A percentile compares a stretch with the other conserved stretches of the same genome.
Evolutionary conservation across 768 basidiomycete species (phyloP).

Genomic region (Mycena amicta): DNA sequence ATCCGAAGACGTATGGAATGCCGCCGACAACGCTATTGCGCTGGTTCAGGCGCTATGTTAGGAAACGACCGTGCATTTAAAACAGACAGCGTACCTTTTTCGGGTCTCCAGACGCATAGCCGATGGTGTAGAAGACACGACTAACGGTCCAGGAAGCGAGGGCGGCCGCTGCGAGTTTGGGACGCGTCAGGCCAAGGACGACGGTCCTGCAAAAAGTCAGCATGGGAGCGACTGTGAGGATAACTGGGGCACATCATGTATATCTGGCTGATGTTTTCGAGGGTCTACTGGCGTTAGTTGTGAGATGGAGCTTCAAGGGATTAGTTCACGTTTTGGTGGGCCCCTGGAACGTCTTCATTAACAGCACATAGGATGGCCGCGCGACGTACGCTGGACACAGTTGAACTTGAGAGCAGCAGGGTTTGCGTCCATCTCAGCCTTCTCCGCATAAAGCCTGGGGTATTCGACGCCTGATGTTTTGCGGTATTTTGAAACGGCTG

Average conservation of each 20-base stretch:
- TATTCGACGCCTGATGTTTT: constrained; percentile 6
- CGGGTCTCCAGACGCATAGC: constrained; percentile 49
- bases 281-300: constrained; percentile 2
- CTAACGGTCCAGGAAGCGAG: constrained; percentile 42
- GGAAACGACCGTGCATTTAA: neutral
- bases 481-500: constrained; percentile 27
- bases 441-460: neutral
- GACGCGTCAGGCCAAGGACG: constrained; percentile 43
- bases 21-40: constrained; percentile 3
- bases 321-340: constrained; percentile 6
- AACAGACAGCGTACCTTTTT: constrained; percentile 32
- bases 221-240: neutral
- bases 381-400: constrained; percentile 23
- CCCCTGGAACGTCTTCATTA: too few species aligned
- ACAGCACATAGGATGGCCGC: neutral
- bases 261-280: constrained; percentile 10
- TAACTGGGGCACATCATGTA: constrained; percentile 13
- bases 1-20: neutral
- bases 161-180: constrained; percentile 41
- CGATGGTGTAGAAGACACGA: constrained; percentile 49
- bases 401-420: neutral
- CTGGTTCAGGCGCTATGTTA: neutral
- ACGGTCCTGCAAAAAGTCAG: constrained; percentile 34
- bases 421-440: constrained; percentile 1
- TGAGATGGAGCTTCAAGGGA: neutral